These are phyloP conservation scores for Lichenothelia convexa DNA, from an alignment of 495 filamentous ascomycete species.

Conservation along the genomic window DNA sequence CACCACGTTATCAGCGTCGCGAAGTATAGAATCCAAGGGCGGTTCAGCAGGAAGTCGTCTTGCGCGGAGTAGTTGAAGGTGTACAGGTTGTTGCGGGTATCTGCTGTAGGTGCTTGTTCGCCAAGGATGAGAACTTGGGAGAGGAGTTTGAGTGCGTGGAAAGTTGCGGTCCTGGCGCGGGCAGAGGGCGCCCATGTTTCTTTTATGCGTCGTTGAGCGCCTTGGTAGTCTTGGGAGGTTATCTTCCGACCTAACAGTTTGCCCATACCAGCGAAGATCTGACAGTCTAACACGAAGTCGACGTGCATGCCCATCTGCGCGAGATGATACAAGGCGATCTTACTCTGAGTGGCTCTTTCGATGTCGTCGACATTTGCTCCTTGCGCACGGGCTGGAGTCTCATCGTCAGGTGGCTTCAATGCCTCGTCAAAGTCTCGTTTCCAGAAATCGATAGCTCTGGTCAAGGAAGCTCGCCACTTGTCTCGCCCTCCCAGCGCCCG, in stretches of 20 bases:
- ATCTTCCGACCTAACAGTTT: slow-evolving; percentile 74
- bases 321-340: slow-evolving; percentile 77
- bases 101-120: slow-evolving; percentile 8
- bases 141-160: slow-evolving; percentile 81
- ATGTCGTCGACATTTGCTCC: slow-evolving; percentile 32
- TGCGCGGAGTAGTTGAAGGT: slow-evolving; percentile 49
- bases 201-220: slow-evolving; percentile 69
- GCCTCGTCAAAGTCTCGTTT: slow-evolving; percentile 81
- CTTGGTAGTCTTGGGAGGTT: slow-evolving; percentile 58
- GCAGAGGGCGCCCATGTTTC: slow-evolving; percentile 83
- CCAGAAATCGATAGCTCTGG: slow-evolving; percentile 88
- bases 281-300: slow-evolving; percentile 91
- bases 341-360: slow-evolving; percentile 67
- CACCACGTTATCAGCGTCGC: slow-evolving; percentile 85
- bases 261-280: slow-evolving; percentile 80
- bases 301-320: slow-evolving; percentile 98
- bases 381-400: slow-evolving; percentile 13
- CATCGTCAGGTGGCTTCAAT: slow-evolving; percentile 28
- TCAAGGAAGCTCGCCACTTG: slow-evolving; percentile 79
- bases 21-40: slow-evolving; percentile 96
- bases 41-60: slow-evolving; percentile 78
- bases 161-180: slow-evolving; percentile 79
- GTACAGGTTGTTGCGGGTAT: neutral
- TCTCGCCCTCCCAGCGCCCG: slow-evolving; percentile 75
- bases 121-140: slow-evolving; percentile 53